Percentiles rank a stretch among this genome's conserved stretches.
Conservation (phyloP, 1,139 yeast species). For the Candida gigantensis region DNA sequence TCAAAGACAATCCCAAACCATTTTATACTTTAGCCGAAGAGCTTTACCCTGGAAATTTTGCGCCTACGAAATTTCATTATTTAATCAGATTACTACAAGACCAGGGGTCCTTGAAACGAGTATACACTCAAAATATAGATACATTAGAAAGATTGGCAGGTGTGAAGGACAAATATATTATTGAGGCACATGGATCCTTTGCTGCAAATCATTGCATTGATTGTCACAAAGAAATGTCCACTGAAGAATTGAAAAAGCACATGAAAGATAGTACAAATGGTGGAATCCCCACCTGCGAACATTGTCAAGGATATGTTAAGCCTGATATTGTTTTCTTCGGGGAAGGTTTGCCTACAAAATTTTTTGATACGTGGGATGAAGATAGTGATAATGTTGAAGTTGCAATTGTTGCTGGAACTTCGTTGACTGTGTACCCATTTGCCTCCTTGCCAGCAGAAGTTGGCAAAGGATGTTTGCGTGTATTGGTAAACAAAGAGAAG, state of each 20-base stretch:
- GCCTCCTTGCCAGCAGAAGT: conserved; percentile 77
- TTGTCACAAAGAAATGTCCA: conserved; percentile 59
- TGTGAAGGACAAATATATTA: conserved; percentile 57
- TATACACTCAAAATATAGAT: conserved; percentile 91
- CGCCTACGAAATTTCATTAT: conserved; percentile 80
- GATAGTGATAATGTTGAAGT: conserved; percentile 64
- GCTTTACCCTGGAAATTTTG: conserved; percentile 81
- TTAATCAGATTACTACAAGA: conserved; percentile 69
- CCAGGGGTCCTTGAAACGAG: conserved; percentile 59
- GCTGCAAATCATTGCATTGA: conserved; percentile 81
- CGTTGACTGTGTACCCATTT: conserved; percentile 86
- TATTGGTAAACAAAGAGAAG: conserved; percentile 68
- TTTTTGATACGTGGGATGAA: conserved; percentile 68
- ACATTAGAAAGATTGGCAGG: conserved; percentile 89
- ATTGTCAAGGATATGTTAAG: conserved; percentile 76
- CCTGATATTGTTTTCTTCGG: conserved; percentile 96
- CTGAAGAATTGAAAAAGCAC: conserved; percentile 47
- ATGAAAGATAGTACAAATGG: conserved; percentile 34
- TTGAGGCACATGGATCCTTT: conserved; percentile 96
- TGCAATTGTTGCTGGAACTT: conserved; percentile 90
- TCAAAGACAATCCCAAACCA: conserved; percentile 72
- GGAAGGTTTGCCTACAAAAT: conserved; percentile 70
- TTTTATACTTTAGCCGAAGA: conserved; percentile 84
- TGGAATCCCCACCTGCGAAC: conserved; percentile 51
- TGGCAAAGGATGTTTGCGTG: conserved; percentile 49